phyloP scores from a whole-genome alignment of 345 rosid species.

The Conringia planisiliqua region DNA sequence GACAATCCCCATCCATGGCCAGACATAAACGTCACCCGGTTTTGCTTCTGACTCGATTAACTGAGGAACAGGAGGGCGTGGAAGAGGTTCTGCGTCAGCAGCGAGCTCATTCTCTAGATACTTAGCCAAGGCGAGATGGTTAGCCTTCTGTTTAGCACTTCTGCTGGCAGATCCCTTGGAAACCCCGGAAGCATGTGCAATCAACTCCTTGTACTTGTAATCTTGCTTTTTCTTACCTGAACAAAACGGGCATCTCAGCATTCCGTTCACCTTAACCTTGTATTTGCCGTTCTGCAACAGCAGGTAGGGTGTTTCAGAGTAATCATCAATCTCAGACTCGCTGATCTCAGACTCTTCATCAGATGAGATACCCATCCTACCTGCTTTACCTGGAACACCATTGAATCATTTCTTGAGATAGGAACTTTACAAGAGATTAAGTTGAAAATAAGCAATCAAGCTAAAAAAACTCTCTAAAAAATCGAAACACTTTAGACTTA shows the following conservation, averaged over 20 bases:
- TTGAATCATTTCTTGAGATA: background rate
- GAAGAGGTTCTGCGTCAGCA: constrained; percentile 39
- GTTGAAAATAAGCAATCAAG: background rate
- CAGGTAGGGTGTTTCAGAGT: constrained; percentile 53
- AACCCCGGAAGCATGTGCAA: constrained; percentile 81
- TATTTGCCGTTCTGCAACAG: constrained; percentile 42
- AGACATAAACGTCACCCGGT: constrained; percentile 50
- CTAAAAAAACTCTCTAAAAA: background rate
- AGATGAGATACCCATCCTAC: constrained; percentile 54
- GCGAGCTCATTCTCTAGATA: constrained; percentile 64
- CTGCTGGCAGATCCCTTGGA: constrained; percentile 74
- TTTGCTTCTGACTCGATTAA: constrained; percentile 22
- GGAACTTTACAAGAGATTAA: background rate
- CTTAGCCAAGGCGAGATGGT: constrained; percentile 74
- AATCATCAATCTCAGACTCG: constrained; percentile 70
- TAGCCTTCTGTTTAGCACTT: constrained; percentile 73
- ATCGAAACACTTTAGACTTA: background rate
- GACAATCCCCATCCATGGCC: constrained; percentile 90
- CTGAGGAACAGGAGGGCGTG: constrained; percentile 21
- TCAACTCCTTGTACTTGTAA: constrained; percentile 72
- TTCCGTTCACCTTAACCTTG: constrained; percentile 63
- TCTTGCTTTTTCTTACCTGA: constrained; percentile 83
- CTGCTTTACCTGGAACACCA: constrained; percentile 8
- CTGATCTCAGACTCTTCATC: constrained; percentile 77
- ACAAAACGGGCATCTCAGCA: constrained; percentile 81